These are phyloP conservation scores for Allantophomopsis cytisporea DNA, from an alignment of 2,329 filamentous ascomycete genomes.

Conservation along the genomic window DNA sequence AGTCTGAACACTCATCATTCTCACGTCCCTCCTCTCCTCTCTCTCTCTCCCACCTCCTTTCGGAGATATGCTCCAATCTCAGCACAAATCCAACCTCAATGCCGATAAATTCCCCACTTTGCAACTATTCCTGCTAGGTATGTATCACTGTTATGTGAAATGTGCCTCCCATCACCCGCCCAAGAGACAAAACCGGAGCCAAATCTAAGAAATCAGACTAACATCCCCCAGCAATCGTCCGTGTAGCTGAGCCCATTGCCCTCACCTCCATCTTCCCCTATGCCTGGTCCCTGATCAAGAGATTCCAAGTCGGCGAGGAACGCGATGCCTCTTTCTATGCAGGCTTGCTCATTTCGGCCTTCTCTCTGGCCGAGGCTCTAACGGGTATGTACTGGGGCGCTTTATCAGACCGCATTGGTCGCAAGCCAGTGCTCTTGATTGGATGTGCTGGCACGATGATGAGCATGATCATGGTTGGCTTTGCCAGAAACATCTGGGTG, in stretches of 20 bases:
- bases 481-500: constrained; percentile 73
- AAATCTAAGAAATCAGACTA: constrained; percentile 1
- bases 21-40: too few species aligned
- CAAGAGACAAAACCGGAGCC: not conserved
- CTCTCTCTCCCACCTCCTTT: too few species aligned
- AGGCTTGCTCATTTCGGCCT: constrained; percentile 76
- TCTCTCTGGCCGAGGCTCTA: constrained; percentile 67
- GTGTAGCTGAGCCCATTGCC: constrained; percentile 83
- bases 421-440: constrained; percentile 73
- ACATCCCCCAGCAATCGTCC: constrained; percentile 62
- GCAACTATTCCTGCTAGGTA: constrained; percentile 78
- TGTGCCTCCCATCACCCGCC: not conserved
- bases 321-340: constrained; percentile 78
- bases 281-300: constrained; percentile 70
- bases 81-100: constrained; percentile 30
- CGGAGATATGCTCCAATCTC: constrained; percentile 14
- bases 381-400: constrained; percentile 85
- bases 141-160: not conserved
- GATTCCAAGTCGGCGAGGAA: constrained; percentile 57
- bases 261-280: constrained; percentile 91
- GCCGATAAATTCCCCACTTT: constrained; percentile 60
- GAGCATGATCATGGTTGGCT: constrained; percentile 71
- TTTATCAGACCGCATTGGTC: constrained; percentile 67
- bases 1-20: constrained; percentile 3
- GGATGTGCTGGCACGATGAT: constrained; percentile 74